Base-by-base conservation (phyloP, 2,329 filamentous ascomycete genomes). In the Tothia fuscella region DNA sequence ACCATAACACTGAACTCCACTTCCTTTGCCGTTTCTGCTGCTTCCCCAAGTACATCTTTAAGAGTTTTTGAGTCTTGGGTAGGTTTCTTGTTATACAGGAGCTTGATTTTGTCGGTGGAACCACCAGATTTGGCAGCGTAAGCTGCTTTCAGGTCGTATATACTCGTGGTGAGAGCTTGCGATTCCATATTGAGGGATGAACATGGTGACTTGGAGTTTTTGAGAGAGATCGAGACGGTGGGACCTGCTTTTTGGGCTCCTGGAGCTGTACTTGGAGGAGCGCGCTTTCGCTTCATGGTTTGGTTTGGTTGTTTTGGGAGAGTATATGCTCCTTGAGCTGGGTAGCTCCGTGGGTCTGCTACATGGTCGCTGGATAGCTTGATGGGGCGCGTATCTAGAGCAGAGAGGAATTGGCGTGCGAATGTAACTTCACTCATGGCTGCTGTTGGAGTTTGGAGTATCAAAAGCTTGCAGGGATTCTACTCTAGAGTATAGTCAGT, bases 301-400 rank as follows among this genome's bases (percentile, higher is more conserved):
- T 65, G 50, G 54, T 59, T 73, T 46, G 77, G 65, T 64, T 80
- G 77, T 52, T 76, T 77, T 34, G 82, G 80, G 45, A 88, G 77
- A 48, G 76, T 83, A 57, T 78, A 82, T 81, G 87, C 81, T 49
- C 78, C 71, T 47, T 82, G 77, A 20, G 82, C 68, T 19, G 84
- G 82, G 58, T 89, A 88, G 50, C 72, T 76, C 53, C 78, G 79
- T 38, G 85, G 78, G 56, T 95, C 85, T 62, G 89, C 84, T 60
- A 93, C 79, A 76, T 95, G 82, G 61, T 96, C 86, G 49, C 83
- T 70, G n/a, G 81, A 78, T 48, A 96, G 74, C 68, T 88, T 93
- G 53, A 78, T 62, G 6, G 87, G 82, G 38, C 80, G 78, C 46
- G 78, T 74, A 63, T 93, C 86, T 48, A 96, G 75, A 17, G 77